These are phyloP conservation scores for Phytophthora crassamura DNA, from an alignment of 352 stramenopile species.

Conservation along the genomic window DNA sequence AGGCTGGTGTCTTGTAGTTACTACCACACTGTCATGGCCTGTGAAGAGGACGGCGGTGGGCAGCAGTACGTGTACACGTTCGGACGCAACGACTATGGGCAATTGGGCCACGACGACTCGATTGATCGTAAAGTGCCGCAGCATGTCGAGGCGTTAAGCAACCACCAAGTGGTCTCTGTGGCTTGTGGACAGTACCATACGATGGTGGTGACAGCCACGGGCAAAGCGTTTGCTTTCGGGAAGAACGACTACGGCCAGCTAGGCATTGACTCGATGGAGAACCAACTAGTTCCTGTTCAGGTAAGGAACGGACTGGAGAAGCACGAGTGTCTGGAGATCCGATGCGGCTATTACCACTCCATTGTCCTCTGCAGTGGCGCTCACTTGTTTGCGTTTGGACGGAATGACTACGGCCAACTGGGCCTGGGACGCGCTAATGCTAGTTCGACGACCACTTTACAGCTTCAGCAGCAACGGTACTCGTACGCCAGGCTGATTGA, in stretches of 20 bases:
- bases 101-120: constrained; percentile 90
- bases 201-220: constrained; percentile 71
- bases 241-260: constrained; percentile 96
- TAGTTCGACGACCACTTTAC: constrained; percentile 48
- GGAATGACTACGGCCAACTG: constrained; percentile 95
- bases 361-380: constrained; percentile 78
- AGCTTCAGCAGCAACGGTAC: constrained; percentile 81
- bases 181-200: constrained; percentile 94
- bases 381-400: constrained; percentile 88
- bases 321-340: constrained; percentile 77
- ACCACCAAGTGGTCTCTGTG: constrained; percentile 73
- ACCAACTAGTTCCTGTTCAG: constrained; percentile 64
- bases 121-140: constrained; percentile 90
- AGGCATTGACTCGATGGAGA: constrained; percentile 78
- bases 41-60: constrained; percentile 40
- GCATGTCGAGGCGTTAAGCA: constrained; percentile 59
- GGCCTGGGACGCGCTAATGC: constrained; percentile 68
- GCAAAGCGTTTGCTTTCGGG: constrained; percentile 85
- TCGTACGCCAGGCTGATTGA: constrained; percentile 61
- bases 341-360: constrained; percentile 94
- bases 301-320: constrained; percentile 65
- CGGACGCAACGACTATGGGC: constrained; percentile 93
- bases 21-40: constrained; percentile 92
- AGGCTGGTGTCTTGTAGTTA: constrained; percentile 92
- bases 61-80: constrained; percentile 83